These are phyloP conservation scores for Malus hybrid DNA, from an alignment of 331 rosid species.

Conservation along the genomic window DNA sequence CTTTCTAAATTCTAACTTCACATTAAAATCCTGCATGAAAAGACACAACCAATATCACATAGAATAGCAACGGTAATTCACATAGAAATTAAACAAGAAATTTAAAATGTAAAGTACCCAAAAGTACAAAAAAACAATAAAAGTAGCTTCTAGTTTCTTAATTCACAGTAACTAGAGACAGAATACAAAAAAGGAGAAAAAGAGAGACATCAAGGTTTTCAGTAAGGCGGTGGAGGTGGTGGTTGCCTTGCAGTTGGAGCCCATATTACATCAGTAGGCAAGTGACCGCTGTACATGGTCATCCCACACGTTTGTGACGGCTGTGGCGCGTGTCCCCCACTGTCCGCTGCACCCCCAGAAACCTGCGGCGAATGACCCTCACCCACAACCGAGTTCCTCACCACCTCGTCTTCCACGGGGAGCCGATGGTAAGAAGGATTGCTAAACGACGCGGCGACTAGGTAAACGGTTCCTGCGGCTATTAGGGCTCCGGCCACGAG, in stretches of 20 bases:
- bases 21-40: neutral
- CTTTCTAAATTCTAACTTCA: neutral
- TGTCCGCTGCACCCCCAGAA: conserved; percentile 60
- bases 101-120: neutral
- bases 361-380: conserved; percentile 55
- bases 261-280: conserved; percentile 80
- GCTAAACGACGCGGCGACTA: conserved; percentile 66
- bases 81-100: neutral
- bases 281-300: conserved; percentile 67
- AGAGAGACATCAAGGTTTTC: neutral
- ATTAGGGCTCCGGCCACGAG: conserved; percentile 50
- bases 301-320: conserved; percentile 75
- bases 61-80: neutral
- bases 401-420: conserved; percentile 47
- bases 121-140: neutral
- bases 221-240: conserved; percentile 56
- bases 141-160: neutral
- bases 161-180: conserved; percentile 2
- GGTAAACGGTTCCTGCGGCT: conserved; percentile 74
- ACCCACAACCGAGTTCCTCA: conserved; percentile 30
- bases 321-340: conserved; percentile 42
- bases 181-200: neutral
- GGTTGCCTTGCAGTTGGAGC: conserved; percentile 71
- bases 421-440: conserved; percentile 67
- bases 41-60: too few relatives aligned